These are phyloP conservation scores for bread wheat (Triticum aestivum) DNA, from an alignment of 176 grass and related monocot species.

Conservation along the genomic window DNA sequence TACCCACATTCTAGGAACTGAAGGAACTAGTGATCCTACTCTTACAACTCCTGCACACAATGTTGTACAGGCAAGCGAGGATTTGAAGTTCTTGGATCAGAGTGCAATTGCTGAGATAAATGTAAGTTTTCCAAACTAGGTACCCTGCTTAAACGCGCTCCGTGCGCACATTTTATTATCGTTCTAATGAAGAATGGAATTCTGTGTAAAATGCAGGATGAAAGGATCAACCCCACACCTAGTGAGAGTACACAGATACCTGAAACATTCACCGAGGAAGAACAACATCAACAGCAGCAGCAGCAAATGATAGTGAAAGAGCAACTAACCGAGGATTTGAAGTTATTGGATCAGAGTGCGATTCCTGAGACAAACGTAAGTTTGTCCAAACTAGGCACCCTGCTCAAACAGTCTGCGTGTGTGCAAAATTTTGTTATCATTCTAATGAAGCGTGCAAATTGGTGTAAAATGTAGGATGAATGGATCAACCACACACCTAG, in stretches of 20 bases:
- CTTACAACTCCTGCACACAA: no score
- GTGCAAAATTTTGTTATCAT: no score
- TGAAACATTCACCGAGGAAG: neutral
- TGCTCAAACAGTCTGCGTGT: no score
- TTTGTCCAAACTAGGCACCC: neutral
- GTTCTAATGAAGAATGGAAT: no score
- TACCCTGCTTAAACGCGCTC: no score
- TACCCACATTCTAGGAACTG: no score
- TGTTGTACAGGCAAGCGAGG: no score
- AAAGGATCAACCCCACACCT: neutral
- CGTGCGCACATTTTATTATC: no score
- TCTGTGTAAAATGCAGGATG: neutral
- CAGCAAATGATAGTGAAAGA: conserved; percentile 8
- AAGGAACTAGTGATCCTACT: no score
- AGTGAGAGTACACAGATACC: conserved; percentile 11
- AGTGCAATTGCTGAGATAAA: neutral
- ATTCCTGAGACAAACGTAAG: conserved; percentile 36
- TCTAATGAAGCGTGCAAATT: neutral
- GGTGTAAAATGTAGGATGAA: conserved; percentile 32
- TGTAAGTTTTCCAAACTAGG: conserved; percentile 38
- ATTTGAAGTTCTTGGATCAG: neutral
- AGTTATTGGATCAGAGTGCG: neutral
- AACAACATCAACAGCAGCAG: neutral
- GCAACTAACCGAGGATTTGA: neutral
- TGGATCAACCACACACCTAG: neutral